phyloP scores from a whole-genome alignment of 2,329 filamentous ascomycete genomes.

The Fusarium irregulare region DNA sequence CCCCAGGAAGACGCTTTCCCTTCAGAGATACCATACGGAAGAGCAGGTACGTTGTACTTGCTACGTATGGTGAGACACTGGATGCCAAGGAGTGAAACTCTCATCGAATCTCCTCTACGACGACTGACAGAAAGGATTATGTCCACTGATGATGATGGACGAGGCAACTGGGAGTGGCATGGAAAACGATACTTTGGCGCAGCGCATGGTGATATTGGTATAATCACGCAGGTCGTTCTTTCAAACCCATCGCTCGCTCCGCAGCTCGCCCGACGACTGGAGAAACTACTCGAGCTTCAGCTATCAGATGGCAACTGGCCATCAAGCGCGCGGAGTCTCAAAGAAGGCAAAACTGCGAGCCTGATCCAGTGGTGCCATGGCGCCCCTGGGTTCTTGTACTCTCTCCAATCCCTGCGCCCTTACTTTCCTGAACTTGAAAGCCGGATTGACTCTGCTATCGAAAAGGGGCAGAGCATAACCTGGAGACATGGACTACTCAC shows the following conservation, averaged over 20 bases:
- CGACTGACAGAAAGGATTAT: slow-evolving; percentile 71
- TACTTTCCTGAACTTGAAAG: slow-evolving; percentile 66
- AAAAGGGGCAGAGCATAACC: slow-evolving; percentile 62
- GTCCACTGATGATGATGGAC: slow-evolving; percentile 55
- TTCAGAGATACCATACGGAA: slow-evolving; percentile 75
- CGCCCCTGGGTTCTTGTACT: slow-evolving; percentile 70
- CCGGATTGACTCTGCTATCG: slow-evolving; percentile 64
- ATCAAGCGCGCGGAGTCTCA: slow-evolving; percentile 59
- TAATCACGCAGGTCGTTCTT: slow-evolving; percentile 75
- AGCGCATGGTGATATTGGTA: slow-evolving; percentile 75
- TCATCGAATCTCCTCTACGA: slow-evolving; percentile 65
- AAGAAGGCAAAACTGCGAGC: slow-evolving; percentile 54
- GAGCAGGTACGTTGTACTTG: slow-evolving; percentile 75
- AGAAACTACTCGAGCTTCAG: slow-evolving; percentile 69
- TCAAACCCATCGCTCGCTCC: slow-evolving; percentile 66
- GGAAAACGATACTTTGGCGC: slow-evolving; percentile 72
- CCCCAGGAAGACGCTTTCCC: slow-evolving; percentile 54
- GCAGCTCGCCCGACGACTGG: slow-evolving; percentile 64
- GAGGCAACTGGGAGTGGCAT: slow-evolving; percentile 70
- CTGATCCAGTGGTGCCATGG: slow-evolving; percentile 76
- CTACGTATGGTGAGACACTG: slow-evolving; percentile 71
- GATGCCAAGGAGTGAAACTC: slow-evolving; percentile 61
- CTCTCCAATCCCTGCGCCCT: slow-evolving; percentile 65
- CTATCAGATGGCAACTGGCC: slow-evolving; percentile 73
- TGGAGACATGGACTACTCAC: slow-evolving; percentile 69